Conservation (phyloP, 768 basidiomycete genomes). For the Lentinula detonsa region DNA sequence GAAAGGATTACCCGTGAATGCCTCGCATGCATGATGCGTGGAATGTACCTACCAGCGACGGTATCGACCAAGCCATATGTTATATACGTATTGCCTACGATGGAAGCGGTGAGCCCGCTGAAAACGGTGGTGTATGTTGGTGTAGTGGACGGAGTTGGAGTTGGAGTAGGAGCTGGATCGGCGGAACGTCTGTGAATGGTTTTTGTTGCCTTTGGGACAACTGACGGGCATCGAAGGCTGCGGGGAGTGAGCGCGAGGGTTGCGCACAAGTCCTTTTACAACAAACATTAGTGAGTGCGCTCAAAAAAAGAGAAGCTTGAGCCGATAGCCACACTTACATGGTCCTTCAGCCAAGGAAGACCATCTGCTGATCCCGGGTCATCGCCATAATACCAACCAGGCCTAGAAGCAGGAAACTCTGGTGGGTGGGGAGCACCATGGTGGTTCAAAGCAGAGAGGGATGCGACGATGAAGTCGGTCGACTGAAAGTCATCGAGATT, state of each 20-base stretch:
- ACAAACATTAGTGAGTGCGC: not conserved
- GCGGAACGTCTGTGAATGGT: not conserved
- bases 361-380: not conserved
- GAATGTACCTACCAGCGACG: conserved; percentile 15
- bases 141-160: conserved; percentile 9
- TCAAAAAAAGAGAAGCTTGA: no score
- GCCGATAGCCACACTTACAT: not conserved
- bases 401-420: conserved; percentile 19
- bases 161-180: conserved; percentile 8
- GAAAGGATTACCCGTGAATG: no score
- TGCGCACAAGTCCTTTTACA: conserved; percentile 14
- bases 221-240: conserved; percentile 17
- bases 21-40: no score
- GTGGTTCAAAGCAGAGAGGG: conserved; percentile 15
- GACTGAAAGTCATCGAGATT: not conserved
- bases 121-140: conserved; percentile 11
- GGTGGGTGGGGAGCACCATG: conserved; percentile 29
- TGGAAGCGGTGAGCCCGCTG: conserved; percentile 22
- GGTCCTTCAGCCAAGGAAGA: conserved; percentile 1
- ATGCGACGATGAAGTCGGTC: not conserved
- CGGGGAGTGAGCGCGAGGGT: conserved; percentile 18
- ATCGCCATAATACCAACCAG: conserved; percentile 34
- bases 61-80: conserved; percentile 30
- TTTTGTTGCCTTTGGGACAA: not conserved
- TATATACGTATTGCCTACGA: conserved; percentile 24